phyloP scores from a whole-genome alignment of 352 stramenopile species.

The Phytophthora cactorum region DNA sequence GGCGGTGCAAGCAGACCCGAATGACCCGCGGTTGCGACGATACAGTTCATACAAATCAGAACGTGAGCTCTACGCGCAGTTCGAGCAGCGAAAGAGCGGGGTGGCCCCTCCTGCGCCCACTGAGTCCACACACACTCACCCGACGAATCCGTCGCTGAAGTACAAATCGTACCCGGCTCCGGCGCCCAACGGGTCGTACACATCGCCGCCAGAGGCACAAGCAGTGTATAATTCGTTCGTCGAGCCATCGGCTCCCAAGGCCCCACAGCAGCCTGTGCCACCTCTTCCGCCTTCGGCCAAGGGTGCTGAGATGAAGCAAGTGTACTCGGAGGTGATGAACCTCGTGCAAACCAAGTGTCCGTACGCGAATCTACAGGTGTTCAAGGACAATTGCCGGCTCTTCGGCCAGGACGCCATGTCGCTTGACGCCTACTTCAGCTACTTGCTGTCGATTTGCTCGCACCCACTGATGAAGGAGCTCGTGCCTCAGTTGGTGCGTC shows the following conservation, averaged over 20 bases:
- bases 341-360: slow-evolving; percentile 80
- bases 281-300: slow-evolving; percentile 59
- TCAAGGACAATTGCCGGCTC: slow-evolving; percentile 90
- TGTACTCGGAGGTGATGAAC: slow-evolving; percentile 84
- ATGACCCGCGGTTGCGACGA: slow-evolving; percentile 74
- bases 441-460: slow-evolving; percentile 85
- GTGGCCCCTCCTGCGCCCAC: slow-evolving; percentile 25
- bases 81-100: slow-evolving; percentile 55
- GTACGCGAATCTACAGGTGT: slow-evolving; percentile 82
- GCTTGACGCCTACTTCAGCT: slow-evolving; percentile 83
- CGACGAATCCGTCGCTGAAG: slow-evolving; percentile 57
- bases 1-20: slow-evolving; percentile 42
- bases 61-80: slow-evolving; percentile 81
- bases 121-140: slow-evolving; percentile 53
- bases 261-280: slow-evolving; percentile 45
- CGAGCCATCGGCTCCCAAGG: slow-evolving; percentile 40
- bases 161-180: slow-evolving; percentile 69
- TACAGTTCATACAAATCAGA: slow-evolving; percentile 85
- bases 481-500: slow-evolving; percentile 77
- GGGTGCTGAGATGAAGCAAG: slow-evolving; percentile 80
- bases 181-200: slow-evolving; percentile 44
- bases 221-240: slow-evolving; percentile 55
- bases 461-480: slow-evolving; percentile 76
- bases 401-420: slow-evolving; percentile 89
- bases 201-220: slow-evolving; percentile 42